Base-by-base conservation (phyloP, 192 early-diverging fungal species). In the Backusella macrospora region DNA sequence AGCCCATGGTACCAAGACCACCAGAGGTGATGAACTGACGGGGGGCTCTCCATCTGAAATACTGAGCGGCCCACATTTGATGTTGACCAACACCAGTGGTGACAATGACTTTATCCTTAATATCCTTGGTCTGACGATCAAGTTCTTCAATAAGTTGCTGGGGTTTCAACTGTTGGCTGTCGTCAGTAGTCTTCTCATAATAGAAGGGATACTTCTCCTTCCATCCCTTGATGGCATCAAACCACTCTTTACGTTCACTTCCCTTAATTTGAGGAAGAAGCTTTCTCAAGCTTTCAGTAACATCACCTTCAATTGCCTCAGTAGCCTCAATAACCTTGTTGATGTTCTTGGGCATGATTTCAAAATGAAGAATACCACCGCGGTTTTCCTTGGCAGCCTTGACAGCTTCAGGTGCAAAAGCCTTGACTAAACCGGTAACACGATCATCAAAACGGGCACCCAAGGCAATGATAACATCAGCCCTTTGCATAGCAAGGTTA, bases 51-150 rank as follows among this genome's bases (percentile, higher is more conserved):
- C 96, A 98, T 81, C 95, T 85, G 82, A 89, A 97, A 78, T 90
- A 94, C 85, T 99, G 98, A 6, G 96, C 96, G 23, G 96, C 91
- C 96, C 96, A 99, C 98, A 99, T 99, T 78, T 99, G 98, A 89
- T 99, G 98, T 80, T 97, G 96, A 42, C 96, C 98, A 1, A 99
- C 96, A 67, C 98, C 98, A 21, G 98, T 98, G 37, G 96, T 91
- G 71, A 99, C 87, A 68, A 99, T 93, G 65, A 96, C 94, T 77
- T 96, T 92, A 40, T 96, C 91, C 89, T 98, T 98, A 62, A 86
- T 90, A 80, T 92, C 77, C 44, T 85, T 82, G 15, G 92, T 91
- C 86, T 96, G 95, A 42, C 87, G 83, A 75, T 97, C 90, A 42
- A 99, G 87, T 83, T 97, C 96, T 64, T 94, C 93, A 71, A 99